phyloP scores from a whole-genome alignment of 805 yeast species.

The Torulaspora microellipsoides region DNA sequence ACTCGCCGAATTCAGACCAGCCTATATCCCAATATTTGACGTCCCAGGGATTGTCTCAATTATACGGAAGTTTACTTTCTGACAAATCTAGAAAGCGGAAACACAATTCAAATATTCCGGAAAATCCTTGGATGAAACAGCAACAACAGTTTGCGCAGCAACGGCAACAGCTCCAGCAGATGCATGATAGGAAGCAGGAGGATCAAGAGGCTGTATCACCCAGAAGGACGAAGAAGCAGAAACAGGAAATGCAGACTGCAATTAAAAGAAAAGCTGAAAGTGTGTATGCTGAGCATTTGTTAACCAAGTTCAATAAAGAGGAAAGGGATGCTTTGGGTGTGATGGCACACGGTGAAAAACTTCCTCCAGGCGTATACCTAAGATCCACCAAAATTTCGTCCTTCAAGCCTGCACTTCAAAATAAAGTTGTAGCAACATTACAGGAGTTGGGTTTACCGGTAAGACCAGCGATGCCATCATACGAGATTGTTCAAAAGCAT shows the following conservation, averaged over 20 bases:
- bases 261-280: slow-evolving; percentile 31
- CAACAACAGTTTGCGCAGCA: slow-evolving; percentile 40
- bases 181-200: slow-evolving; percentile 22
- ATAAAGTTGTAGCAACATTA: slow-evolving; percentile 54
- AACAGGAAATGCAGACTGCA: slow-evolving; percentile 30
- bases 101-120: slow-evolving; percentile 38
- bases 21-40: slow-evolving; percentile 71
- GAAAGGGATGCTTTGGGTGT: slow-evolving; percentile 87
- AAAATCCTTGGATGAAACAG: slow-evolving; percentile 42
- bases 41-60: slow-evolving; percentile 84
- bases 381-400: slow-evolving; percentile 76
- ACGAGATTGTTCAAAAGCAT: slow-evolving; percentile 66
- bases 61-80: slow-evolving; percentile 73
- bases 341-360: slow-evolving; percentile 66
- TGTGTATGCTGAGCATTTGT: slow-evolving; percentile 33
- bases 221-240: slow-evolving; percentile 31
- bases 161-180: slow-evolving; percentile 32
- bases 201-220: slow-evolving; percentile 15
- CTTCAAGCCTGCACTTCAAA: slow-evolving; percentile 71
- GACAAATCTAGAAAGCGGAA: slow-evolving; percentile 56
- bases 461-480: slow-evolving; percentile 85
- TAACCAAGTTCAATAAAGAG: slow-evolving; percentile 51
- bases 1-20: slow-evolving; percentile 79
- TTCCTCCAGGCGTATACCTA: slow-evolving; percentile 72
- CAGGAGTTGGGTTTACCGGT: slow-evolving; percentile 77